Base-by-base conservation (phyloP, 2,329 filamentous ascomycete species). In the Cladosporium sphaerospermum region DNA sequence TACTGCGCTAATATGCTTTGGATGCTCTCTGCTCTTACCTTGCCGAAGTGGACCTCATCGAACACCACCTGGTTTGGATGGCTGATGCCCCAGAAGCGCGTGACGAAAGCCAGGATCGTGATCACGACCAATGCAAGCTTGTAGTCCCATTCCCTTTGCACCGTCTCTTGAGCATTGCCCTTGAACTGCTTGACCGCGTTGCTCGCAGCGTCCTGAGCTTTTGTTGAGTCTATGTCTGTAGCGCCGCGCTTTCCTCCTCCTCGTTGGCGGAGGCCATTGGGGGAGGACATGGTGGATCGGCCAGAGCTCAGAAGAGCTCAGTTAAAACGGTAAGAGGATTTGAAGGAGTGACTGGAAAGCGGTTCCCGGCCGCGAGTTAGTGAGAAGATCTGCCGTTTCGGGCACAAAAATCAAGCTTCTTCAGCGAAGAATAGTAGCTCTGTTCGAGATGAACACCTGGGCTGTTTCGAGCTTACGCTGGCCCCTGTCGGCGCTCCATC, bases 21-120 rank as follows among this genome's bases (percentile, higher is more conserved):
- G 23, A 28, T 47, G 23, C 51, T 34, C 52, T 31, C 14, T 46
- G 23, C 46, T 64, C 79, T 55, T 78, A 96, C 92, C 87, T 99
- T 99, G 76, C 93, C 93, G 72, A 99, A 99, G 75, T 99, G 93
- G 54, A 99, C 93, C 73, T 99, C 93, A 68, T 99, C 93, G 67
- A 99, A 99, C 46, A 99, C 93, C 53, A 99, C 93, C 75, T 97
- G 88, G 67, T 95, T 85, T 13, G 93, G 93, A 72, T 96, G 91
- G 69, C 81, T 89, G 69, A 99, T 96, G 58, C 90, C 91, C 83
- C 88, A 97, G 78, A 99, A 99, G 57, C 93, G 82, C 45, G 93
- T 97, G 57, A 90, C 67, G 67, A 99, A 97, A 46, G 89, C 92
- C 60, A 96, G 75, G 28, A 82, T 65, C 2, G 92, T 97, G 67